These are phyloP conservation scores for Neofusicoccum cordaticola DNA, from an alignment of 2,329 filamentous ascomycete genomes.

Conservation along the genomic window DNA sequence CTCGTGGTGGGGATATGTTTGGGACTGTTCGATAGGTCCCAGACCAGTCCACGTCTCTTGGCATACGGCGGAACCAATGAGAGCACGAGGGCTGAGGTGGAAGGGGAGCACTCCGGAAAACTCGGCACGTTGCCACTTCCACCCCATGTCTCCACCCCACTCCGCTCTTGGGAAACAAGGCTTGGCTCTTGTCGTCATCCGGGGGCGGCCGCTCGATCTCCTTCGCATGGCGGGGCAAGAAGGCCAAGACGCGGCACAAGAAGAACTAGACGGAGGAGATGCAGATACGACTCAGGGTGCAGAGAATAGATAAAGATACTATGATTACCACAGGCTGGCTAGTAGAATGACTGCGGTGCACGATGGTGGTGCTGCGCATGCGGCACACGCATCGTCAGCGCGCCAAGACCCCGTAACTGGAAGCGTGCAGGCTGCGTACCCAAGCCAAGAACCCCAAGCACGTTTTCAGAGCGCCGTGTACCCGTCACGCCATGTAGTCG, in stretches of 20 bases:
- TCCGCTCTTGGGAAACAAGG: slow-evolving; percentile 1
- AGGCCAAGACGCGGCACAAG: background rate
- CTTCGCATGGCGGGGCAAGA: background rate
- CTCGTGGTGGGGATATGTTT: background rate
- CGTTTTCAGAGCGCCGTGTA: slow-evolving; percentile 14
- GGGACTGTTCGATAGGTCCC: background rate
- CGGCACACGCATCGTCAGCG: slow-evolving; percentile 11
- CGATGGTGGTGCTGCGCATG: background rate
- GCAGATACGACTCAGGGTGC: background rate
- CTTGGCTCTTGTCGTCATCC: slow-evolving; percentile 7
- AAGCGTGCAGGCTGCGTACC: background rate
- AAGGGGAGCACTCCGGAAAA: background rate
- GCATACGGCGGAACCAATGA: slow-evolving; percentile 3
- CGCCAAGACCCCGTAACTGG: slow-evolving; percentile 6
- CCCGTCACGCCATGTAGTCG: slow-evolving; percentile 14
- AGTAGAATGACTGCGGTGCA: background rate
- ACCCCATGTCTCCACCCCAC: slow-evolving; percentile 5
- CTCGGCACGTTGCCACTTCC: slow-evolving; percentile 9
- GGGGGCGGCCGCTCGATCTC: background rate
- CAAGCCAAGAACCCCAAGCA: slow-evolving; percentile 16
- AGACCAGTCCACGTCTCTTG: slow-evolving; percentile 1
- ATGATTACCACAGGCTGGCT: background rate
- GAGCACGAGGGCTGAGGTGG: background rate
- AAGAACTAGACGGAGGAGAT: background rate
- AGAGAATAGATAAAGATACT: background rate